Base-by-base conservation (phyloP, 768 basidiomycete species). In the Boletus rubroflammeus region DNA sequence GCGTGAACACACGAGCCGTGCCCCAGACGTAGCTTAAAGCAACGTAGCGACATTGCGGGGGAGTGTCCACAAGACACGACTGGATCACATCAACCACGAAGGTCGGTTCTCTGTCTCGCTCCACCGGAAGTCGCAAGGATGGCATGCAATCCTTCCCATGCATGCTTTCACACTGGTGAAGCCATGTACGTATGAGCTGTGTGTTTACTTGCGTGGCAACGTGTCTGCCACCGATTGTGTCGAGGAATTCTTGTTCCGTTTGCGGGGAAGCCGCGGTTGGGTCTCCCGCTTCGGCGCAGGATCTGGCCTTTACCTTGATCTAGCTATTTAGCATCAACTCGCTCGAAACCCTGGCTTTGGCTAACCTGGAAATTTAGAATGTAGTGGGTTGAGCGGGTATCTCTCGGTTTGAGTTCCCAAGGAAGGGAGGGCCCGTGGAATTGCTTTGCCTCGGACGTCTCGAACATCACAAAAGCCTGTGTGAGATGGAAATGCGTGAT, bases 1-100 rank as follows among this genome's bases (percentile, higher is more conserved):
- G 61, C 7, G 11, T 53, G 52, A 58, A 50, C 4, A 64, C 54
- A 1, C 38, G 17, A 6, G 40, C 29, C 11, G 9, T 45, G 11
- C 65, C 65, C 64, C 56, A 65, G 19, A 62, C 51, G 35, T 67
- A 67, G 48, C 64, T 65, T 15, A 67, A 46, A 34, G 66, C 42
- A 25, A 62, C 23, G n/a, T 68, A 67, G 21, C 67, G 67, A 32
- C 55, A 68, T 13, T 13, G 42, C 7, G 51, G 32, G 6, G 63
- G 64, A n/a, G 57, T 54, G 2, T 58, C 49, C 43, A 59, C 60
- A 11, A 64, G 38, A 45, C 62, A 65, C 3, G 47, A 64, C 17
- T 54, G 36, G n/a, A 34, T 34, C 11, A 53, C 62, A 6, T 63
- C 62, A 6, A 63, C 5, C 13, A 64, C 51, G n/a, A 64, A 55